Conservation (phyloP, 2,329 filamentous ascomycete genomes). For the Clonostachys byssicola region DNA sequence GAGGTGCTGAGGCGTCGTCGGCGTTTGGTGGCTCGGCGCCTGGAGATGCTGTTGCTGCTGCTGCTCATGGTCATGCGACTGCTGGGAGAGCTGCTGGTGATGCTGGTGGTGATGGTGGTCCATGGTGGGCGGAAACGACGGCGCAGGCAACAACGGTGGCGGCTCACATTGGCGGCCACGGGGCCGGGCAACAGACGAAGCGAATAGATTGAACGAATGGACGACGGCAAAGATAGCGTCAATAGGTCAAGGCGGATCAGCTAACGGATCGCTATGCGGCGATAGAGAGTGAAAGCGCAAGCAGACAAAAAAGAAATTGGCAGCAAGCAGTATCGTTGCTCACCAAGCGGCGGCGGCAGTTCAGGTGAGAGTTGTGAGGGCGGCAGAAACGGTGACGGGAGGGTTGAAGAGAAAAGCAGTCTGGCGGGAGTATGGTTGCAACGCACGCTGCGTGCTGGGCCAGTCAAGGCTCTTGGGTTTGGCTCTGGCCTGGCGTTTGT, state of each 20-base stretch:
- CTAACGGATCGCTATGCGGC: too few relatives aligned
- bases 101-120: slow-evolving; percentile 20
- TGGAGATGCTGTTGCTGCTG: slow-evolving; percentile 17
- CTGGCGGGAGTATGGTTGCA: too few relatives aligned
- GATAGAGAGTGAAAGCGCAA: background rate
- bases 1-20: slow-evolving; percentile 17
- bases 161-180: slow-evolving; percentile 12
- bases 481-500: too few relatives aligned
- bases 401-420: background rate
- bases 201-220: slow-evolving; percentile 4
- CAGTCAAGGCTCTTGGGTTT: too few relatives aligned
- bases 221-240: slow-evolving; percentile 1
- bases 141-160: slow-evolving; percentile 1
- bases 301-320: background rate
- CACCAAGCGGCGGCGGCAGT: background rate
- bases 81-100: slow-evolving; percentile 10
- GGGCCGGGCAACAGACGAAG: background rate
- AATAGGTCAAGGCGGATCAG: background rate
- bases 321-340: background rate
- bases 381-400: slow-evolving; percentile 4
- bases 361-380: slow-evolving; percentile 5
- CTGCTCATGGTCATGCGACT: slow-evolving; percentile 10
- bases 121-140: slow-evolving; percentile 12
- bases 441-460: too few relatives aligned
- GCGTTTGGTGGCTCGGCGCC: slow-evolving; percentile 35